These are phyloP conservation scores for Endoconidiophora laricicola DNA, from an alignment of 2,329 filamentous ascomycete species.

Conservation along the genomic window DNA sequence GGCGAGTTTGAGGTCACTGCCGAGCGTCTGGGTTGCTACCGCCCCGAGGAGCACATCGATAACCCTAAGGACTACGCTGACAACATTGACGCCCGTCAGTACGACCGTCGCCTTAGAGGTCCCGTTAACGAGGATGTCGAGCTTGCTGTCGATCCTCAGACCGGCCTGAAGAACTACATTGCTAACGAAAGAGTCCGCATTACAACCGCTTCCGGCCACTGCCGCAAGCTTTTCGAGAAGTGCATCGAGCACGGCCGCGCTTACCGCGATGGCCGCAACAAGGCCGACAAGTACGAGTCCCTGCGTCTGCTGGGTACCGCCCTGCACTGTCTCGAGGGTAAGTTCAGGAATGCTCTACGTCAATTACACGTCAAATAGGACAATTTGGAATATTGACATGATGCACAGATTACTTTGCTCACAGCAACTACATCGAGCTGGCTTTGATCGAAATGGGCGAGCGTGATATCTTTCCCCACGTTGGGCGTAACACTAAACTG, in stretches of 20 bases:
- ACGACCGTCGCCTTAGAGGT: conserved; percentile 64
- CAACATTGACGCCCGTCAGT: conserved; percentile 68
- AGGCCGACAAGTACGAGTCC: conserved; percentile 70
- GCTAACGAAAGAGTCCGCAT: conserved; percentile 65
- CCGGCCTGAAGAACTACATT: conserved; percentile 86
- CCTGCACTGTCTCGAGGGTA: conserved; percentile 71
- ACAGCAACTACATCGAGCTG: conserved; percentile 85
- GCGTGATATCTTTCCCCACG: conserved; percentile 67
- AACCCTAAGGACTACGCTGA: conserved; percentile 83
- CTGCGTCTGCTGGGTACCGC: conserved; percentile 75
- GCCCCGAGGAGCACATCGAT: conserved; percentile 58
- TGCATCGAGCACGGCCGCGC: conserved; percentile 67
- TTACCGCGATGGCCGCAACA: conserved; percentile 41
- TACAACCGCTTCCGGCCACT: conserved; percentile 64
- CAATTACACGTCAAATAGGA: background rate
- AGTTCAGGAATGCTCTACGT: conserved; percentile 12
- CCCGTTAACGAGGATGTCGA: conserved; percentile 66
- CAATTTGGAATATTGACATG: background rate
- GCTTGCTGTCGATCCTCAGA: conserved; percentile 57
- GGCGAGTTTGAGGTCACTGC: conserved; percentile 72
- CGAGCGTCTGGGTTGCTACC: conserved; percentile 63
- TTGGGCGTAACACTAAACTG: conserved; percentile 58
- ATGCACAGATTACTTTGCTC: conserved; percentile 60
- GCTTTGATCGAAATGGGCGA: conserved; percentile 78
- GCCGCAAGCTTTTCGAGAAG: conserved; percentile 54